A percentile compares a stretch with the other conserved stretches of the same genome.
phyloP scores from a whole-genome alignment of 495 filamentous ascomycete genomes.

The Articulospora tetracladia region DNA sequence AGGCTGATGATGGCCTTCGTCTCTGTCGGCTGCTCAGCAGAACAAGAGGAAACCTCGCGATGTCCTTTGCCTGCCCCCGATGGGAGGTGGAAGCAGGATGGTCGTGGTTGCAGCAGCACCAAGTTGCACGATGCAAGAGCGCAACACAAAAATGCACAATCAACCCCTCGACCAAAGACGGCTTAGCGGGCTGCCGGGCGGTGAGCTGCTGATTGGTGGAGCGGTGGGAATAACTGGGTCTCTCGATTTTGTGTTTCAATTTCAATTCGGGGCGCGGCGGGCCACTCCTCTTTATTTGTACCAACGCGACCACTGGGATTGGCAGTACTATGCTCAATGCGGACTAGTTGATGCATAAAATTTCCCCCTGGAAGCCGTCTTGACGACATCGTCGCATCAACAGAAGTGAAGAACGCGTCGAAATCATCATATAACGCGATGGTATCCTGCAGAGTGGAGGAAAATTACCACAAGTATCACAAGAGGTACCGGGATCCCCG shows the following conservation, averaged over 20 bases:
- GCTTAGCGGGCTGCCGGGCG: not conserved
- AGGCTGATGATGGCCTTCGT: not conserved
- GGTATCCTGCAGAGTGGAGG: not conserved
- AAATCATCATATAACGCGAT: not conserved
- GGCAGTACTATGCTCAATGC: not conserved
- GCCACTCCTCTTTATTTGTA: not conserved
- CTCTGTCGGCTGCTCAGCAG: not conserved
- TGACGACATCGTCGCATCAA: constrained; percentile 3
- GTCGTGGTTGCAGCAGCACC: no score
- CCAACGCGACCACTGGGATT: not conserved
- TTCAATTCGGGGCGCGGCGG: not conserved
- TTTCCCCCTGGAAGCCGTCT: not conserved
- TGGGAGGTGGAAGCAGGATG: not conserved
- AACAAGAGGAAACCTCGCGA: no score
- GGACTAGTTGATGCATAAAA: constrained; percentile 5
- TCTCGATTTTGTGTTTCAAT: not conserved
- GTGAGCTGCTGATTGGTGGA: not conserved
- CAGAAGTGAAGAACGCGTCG: not conserved
- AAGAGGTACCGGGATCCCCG: not conserved
- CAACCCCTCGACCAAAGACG: not conserved
- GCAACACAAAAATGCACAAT: not conserved
- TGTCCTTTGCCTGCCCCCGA: not conserved
- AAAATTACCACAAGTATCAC: not conserved
- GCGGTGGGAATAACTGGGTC: not conserved
- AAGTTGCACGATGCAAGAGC: no score